These are phyloP conservation scores for Suillus spraguei DNA, from an alignment of 768 basidiomycete species.

Conservation along the genomic window DNA sequence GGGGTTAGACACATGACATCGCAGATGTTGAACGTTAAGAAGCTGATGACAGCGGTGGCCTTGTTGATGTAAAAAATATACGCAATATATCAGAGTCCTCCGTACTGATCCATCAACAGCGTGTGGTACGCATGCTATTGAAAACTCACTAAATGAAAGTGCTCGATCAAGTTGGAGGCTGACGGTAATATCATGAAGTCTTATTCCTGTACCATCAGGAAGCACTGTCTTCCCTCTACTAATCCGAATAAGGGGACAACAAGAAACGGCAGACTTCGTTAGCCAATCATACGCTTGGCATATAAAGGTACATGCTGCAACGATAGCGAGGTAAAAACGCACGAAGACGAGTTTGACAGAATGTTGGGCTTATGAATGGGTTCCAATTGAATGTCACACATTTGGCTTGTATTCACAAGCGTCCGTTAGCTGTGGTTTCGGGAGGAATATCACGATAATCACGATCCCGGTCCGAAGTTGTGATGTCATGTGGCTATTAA, in stretches of 20 bases:
- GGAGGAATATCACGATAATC: slow-evolving; percentile 7
- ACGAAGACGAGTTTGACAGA: background rate
- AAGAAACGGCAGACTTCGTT: background rate
- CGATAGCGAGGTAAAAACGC: background rate
- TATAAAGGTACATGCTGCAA: background rate
- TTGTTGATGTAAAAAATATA: background rate
- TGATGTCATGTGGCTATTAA: slow-evolving; percentile 22
- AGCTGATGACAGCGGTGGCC: background rate
- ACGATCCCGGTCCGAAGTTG: slow-evolving; percentile 17
- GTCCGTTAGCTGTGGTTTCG: slow-evolving; percentile 27
- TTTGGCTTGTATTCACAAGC: background rate
- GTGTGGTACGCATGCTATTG: background rate
- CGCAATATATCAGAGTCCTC: background rate
- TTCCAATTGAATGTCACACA: too few species aligned
- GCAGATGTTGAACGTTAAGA: background rate
- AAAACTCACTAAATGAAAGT: too few species aligned
- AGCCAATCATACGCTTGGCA: background rate
- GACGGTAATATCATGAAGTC: background rate
- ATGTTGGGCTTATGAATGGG: background rate
- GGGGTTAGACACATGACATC: too few species aligned
- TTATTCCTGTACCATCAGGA: background rate
- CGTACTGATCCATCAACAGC: background rate
- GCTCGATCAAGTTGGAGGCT: background rate
- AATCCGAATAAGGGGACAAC: background rate
- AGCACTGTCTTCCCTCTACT: background rate